Evolutionary conservation across 192 early-diverging fungal genomes (phyloP), one percentile per base, ranked within the genome.

Genomic region (Rhizoclosmatium globosum): DNA sequence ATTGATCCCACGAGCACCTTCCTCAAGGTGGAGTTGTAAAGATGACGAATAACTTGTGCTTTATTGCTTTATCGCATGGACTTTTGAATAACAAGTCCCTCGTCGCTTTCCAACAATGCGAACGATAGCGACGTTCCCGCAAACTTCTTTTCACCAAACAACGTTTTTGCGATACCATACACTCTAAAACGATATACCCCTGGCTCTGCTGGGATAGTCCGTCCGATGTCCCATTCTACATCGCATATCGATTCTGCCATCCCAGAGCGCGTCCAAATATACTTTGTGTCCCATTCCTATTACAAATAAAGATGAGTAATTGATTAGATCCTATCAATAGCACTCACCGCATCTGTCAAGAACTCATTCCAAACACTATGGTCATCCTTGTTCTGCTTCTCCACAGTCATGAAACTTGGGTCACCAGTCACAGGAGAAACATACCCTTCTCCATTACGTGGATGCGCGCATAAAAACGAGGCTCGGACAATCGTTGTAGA

Each of bases 391-490:
- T 70, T 13, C 50, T 74, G 78, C 58, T 71, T 64, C 66, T 88
- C 87, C 1, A 88, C 82, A 21, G 82, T 80, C 81, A 85, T 84
- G 66, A 67, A 86, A 15, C 77, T 76, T 2, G 61, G 65, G 17
- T 57, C 72, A 4, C 75, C 75, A 46, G 71, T 78, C 42, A 69
- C 38, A 7, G 7, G 56, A 2, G 56, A 69, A 17, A 44, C 62
- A 15, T 79, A 47, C 6, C 60, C 67, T 17, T 41, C 76, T 43
- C 84, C 84, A 72, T 85, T 87, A 1, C 87, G 68, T 4, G 87
- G 87, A 78, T 88, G 87, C 9, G 87, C 84, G 67, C 87, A 88
- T 15, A 64, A 21, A 61, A 86, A 88, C 13, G 66, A 66, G 3
- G 76, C 79, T 7, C 50, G 68, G 2, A 84, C 84, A 2, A 64